Conservation (phyloP, 2,329 filamentous ascomycete species). For the Thermoascus crustaceus region DNA sequence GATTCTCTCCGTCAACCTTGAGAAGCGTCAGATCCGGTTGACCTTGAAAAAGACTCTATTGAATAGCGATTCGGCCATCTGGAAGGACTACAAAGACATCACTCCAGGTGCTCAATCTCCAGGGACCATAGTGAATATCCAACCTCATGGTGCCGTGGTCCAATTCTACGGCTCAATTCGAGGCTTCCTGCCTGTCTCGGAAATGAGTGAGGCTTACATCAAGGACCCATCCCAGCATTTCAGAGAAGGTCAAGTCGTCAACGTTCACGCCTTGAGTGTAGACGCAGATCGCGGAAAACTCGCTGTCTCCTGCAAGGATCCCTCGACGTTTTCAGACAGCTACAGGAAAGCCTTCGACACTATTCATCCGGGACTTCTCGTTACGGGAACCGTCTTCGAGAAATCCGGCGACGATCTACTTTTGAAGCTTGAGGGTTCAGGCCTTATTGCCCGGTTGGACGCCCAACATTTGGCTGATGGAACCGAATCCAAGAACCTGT, state of each 20-base stretch:
- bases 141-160: constrained; percentile 71
- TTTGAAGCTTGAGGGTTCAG: constrained; percentile 64
- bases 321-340: constrained; percentile 67
- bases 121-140: constrained; percentile 78
- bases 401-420: constrained; percentile 69
- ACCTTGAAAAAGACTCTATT: constrained; percentile 92
- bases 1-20: constrained; percentile 69
- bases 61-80: constrained; percentile 74
- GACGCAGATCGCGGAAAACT: constrained; percentile 63
- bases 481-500: constrained; percentile 66
- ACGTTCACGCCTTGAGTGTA: constrained; percentile 76
- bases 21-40: constrained; percentile 70
- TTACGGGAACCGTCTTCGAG: constrained; percentile 72
- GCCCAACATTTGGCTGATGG: constrained; percentile 79
- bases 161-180: constrained; percentile 81
- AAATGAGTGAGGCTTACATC: constrained; percentile 98
- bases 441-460: constrained; percentile 69
- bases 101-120: constrained; percentile 67
- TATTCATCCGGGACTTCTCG: constrained; percentile 63
- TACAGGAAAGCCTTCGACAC: constrained; percentile 65
- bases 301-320: constrained; percentile 88
- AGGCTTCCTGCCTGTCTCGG: constrained; percentile 83
- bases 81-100: constrained; percentile 69
- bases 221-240: constrained; percentile 85
- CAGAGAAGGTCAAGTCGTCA: constrained; percentile 80